These are phyloP conservation scores for Lophiotrema nucula DNA, from an alignment of 495 filamentous ascomycete species.

Conservation along the genomic window DNA sequence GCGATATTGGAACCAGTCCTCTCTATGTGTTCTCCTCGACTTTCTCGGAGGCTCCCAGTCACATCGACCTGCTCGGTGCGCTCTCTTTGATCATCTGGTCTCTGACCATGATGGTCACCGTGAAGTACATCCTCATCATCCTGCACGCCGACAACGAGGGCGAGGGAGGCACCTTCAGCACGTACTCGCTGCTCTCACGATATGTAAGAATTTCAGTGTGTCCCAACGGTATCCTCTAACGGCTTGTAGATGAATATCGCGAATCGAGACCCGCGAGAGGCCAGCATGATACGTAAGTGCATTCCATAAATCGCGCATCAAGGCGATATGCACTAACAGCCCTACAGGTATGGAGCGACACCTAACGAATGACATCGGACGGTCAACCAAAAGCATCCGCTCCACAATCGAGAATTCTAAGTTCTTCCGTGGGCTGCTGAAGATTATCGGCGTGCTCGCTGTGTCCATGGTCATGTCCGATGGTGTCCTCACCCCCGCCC, in stretches of 20 bases:
- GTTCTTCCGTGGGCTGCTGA: constrained; percentile 54
- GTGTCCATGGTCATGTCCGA: constrained; percentile 71
- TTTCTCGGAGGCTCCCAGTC: constrained; percentile 56
- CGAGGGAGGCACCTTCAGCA: constrained; percentile 73
- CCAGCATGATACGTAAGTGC: constrained; percentile 36
- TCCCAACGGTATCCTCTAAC: neutral
- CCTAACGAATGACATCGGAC: constrained; percentile 52
- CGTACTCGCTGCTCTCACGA: constrained; percentile 68
- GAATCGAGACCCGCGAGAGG: constrained; percentile 34
- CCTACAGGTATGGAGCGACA: constrained; percentile 68
- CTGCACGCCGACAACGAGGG: constrained; percentile 72
- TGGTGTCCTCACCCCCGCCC: constrained; percentile 67
- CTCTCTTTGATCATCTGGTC: constrained; percentile 75
- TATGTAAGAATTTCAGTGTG: constrained; percentile 57
- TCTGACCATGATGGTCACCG: constrained; percentile 67
- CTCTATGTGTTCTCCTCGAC: constrained; percentile 73
- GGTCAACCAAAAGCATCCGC: constrained; percentile 53
- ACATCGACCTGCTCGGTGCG: constrained; percentile 64
- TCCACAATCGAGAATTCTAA: constrained; percentile 57
- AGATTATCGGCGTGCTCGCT: constrained; percentile 67
- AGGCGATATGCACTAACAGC: neutral
- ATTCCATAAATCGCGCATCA: neutral
- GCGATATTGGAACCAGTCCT: constrained; percentile 73
- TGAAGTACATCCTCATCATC: constrained; percentile 72
- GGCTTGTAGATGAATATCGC: constrained; percentile 26